Conservation (phyloP, 352 stramenopile species). For the Thalassiosira livingstoniorum region DNA sequence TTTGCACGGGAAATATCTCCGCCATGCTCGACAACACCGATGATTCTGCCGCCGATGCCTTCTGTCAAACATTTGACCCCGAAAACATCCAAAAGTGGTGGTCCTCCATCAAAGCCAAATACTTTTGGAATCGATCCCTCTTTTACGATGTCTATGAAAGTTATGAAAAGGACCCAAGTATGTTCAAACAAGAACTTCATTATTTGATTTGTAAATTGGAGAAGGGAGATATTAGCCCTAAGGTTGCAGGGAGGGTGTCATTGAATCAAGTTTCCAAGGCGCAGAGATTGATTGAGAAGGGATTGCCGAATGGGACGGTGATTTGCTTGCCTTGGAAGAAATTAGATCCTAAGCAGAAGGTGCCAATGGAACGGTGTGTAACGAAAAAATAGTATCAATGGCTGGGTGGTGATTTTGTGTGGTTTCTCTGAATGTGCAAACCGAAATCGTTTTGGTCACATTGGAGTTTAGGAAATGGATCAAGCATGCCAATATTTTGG, state of each 20-base stretch:
- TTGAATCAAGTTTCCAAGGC: slow-evolving; percentile 65
- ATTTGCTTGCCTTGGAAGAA: slow-evolving; percentile 47
- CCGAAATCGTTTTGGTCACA: no score
- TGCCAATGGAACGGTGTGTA: not conserved
- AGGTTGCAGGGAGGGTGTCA: slow-evolving; percentile 60
- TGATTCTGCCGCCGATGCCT: slow-evolving; percentile 23
- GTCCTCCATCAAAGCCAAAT: slow-evolving; percentile 38
- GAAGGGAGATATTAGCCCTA: slow-evolving; percentile 59
- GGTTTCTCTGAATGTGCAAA: no score
- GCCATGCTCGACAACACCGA: slow-evolving; percentile 18
- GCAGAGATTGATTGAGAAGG: slow-evolving; percentile 55
- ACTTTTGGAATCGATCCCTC: slow-evolving; percentile 50
- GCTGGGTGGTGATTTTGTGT: no score
- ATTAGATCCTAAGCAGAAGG: slow-evolving; percentile 34
- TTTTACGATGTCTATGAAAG: slow-evolving; percentile 64
- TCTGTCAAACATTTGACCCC: slow-evolving; percentile 52
- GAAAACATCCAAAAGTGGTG: slow-evolving; percentile 20
- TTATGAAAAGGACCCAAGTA: slow-evolving; percentile 52
- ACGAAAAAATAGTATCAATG: not conserved
- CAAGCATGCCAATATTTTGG: no score
- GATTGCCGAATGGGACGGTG: slow-evolving; percentile 48
- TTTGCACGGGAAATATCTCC: slow-evolving; percentile 47
- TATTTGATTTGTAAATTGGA: slow-evolving; percentile 62
- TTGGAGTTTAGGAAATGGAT: no score
- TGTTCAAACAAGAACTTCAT: slow-evolving; percentile 38